Base-by-base conservation (phyloP, 345 rosid genomes). In the Moricandia arvensis region DNA sequence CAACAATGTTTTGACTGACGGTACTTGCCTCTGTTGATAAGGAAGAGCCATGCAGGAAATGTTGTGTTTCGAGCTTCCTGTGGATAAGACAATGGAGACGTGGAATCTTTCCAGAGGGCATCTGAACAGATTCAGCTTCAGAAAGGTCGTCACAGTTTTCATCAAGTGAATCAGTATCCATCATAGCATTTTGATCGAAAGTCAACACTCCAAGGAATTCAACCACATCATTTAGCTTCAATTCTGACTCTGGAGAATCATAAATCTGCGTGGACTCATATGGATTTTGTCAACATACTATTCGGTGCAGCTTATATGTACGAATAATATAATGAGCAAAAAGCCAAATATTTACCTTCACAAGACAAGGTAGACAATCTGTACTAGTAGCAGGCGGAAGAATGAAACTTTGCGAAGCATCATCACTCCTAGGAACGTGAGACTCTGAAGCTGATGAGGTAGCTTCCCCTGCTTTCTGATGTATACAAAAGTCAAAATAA, bases 151-250 rank as follows among this genome's bases (percentile, higher is more conserved):
- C 85, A 26, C 81, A 73, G 60, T 61, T 43, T 30, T 82, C 94
- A 75, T 83, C 88, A 59, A 64, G 37, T 16, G 79, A 82, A 73
- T 77, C 82, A 53, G 76, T 71, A 72, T 78, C 87, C 45, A 54
- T 71, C 61, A 55, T 37, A 61, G 55, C 51, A 34, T 83, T 87
- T 13, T 86, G 73, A 79, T 89, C 91, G 37, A 85, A 81, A 47
- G 90, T 83, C 55, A 91, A 80, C 72, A 91, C 88, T 43, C 97
- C 97, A 65, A 90, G 57, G 71, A 94, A 94, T 83, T 94, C 98
- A 73, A 90, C 84, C 70, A 90, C 88, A 31, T 94, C 97, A 65
- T 94, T 94, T 73, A 91, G 87, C 83, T 90, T 91, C 79, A 90
- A 62, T 15, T 90, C 97, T 18, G 89, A 84, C 81, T 90, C 95